Base-by-base conservation (phyloP, 2,329 filamentous ascomycete species). In the Calonectria ilicicola region DNA sequence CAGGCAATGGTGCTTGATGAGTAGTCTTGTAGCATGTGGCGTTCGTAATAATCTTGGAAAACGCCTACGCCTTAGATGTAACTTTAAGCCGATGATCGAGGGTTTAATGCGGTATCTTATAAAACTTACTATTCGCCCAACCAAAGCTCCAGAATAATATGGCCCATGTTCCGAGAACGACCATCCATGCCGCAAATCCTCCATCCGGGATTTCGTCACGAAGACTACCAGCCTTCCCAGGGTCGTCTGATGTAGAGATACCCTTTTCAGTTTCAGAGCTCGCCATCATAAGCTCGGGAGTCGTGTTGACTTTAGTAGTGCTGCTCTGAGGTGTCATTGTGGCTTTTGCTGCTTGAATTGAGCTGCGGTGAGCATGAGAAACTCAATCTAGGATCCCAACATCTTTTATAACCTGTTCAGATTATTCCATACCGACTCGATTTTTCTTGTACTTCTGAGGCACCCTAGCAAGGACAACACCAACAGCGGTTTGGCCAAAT, bases 11-110 rank as follows among this genome's bases (percentile, higher is more conserved):
- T 87, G 71, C 87, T 89, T 2, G 88, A 79, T 0, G 88, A 87
- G 74, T 89, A 88, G 5, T 84, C 67, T 6, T 76, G 79, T 3
- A 92, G 82, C 46, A 87, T 83, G 19, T 86, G 81, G 15, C 79
- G 84, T 74, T 90, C 82, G 76, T 91, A 92, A 78, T 91, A 90
- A 29, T 87, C 85, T 77, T 91, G 89, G 75, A 91, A 91, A 15
- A 89, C 83, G 10, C 89, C 89, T 32, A 85, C 76, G 53, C 82
- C 82, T 84, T 17, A 6, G 12, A 19, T 27, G 9, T 23, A 8
- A 9, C 14, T 62, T 49, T 70, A 26, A 70, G 35, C 14, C 5
- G 19, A 3, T 5, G 17, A 19, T 19, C 27, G 27, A 29, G 26
- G 1, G 12, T 26, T 19, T 8, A 26, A 15, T n/a, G 23, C 9